Evolutionary conservation across 176 grass and related monocot genomes (phyloP).

Genomic region (Aegilops umbellulata): DNA sequence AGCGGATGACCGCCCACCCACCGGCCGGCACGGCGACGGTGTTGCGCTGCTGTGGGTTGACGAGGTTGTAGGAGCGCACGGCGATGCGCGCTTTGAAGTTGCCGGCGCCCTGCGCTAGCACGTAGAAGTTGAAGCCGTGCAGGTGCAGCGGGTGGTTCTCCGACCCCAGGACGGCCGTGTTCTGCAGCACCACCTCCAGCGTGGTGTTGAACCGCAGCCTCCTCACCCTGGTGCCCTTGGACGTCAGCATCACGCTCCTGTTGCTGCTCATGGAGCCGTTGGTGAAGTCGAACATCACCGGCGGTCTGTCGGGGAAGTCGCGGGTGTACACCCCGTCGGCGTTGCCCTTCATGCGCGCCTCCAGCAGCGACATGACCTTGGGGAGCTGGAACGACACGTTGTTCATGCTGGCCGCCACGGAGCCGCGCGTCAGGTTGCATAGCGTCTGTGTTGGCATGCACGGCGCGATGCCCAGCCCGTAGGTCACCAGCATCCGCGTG

Average conservation of each 20-base stretch:
- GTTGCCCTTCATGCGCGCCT: conserved; percentile 27
- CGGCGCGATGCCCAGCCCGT: conserved; percentile 35
- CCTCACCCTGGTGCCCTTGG: conserved; percentile 51
- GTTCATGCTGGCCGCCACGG: conserved; percentile 72
- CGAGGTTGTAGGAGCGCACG: conserved; percentile 29
- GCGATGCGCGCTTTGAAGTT: conserved; percentile 36
- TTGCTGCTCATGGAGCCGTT: neutral
- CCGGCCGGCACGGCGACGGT: conserved; percentile 47
- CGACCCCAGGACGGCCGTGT: conserved; percentile 45
- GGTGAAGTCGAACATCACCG: conserved; percentile 56
- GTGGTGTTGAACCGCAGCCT: conserved; percentile 50
- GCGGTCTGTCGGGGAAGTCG: conserved; percentile 57
- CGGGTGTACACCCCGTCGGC: conserved; percentile 42
- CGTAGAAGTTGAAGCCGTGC: conserved; percentile 55
- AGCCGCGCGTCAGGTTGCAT: conserved; percentile 53
- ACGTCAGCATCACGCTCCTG: neutral
- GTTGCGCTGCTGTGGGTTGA: conserved; percentile 57
- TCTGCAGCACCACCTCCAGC: conserved; percentile 69
- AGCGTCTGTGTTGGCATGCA: conserved; percentile 45
- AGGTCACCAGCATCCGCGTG: conserved; percentile 48
- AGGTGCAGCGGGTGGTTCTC: conserved; percentile 66
- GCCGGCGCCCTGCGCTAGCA: conserved; percentile 47
- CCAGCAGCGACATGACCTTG: conserved; percentile 37
- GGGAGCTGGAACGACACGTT: conserved; percentile 67
- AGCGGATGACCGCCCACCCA: conserved; percentile 60